These are phyloP conservation scores for Gracilaria domingensis DNA, from an alignment of 23 red algal species.

Conservation along the genomic window DNA sequence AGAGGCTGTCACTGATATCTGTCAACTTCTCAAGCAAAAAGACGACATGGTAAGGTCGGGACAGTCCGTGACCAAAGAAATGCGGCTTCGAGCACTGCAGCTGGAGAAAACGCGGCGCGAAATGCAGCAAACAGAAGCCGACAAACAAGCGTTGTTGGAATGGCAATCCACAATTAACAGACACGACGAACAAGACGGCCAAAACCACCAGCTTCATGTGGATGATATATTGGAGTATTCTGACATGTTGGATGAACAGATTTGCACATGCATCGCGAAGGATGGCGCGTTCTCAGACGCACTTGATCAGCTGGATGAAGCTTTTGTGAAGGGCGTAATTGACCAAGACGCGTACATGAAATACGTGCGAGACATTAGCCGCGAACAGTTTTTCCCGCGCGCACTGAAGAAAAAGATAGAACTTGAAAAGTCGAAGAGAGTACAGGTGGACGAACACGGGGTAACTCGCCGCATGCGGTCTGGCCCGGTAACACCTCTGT, in stretches of 20 bases:
- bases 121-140: neutral
- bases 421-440: constrained; percentile 1
- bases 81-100: constrained; percentile 4
- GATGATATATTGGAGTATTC: constrained; percentile 40
- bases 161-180: neutral
- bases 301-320: constrained; percentile 54
- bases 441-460: constrained; percentile 18
- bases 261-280: constrained; percentile 27
- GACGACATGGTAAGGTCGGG: constrained; percentile 1
- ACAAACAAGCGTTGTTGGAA: neutral
- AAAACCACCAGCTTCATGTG: neutral
- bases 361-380: constrained; percentile 43
- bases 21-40: constrained; percentile 18
- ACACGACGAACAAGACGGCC: neutral
- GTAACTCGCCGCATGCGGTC: neutral
- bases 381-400: constrained; percentile 61
- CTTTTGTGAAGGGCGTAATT: constrained; percentile 67
- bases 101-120: neutral
- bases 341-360: constrained; percentile 61
- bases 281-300: constrained; percentile 42
- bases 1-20: constrained; percentile 26
- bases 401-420: constrained; percentile 55
- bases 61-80: constrained; percentile 18
- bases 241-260: constrained; percentile 44
- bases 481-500: neutral